Conservation (phyloP, 129 eudicot genomes). For the Arctium lappa region DNA sequence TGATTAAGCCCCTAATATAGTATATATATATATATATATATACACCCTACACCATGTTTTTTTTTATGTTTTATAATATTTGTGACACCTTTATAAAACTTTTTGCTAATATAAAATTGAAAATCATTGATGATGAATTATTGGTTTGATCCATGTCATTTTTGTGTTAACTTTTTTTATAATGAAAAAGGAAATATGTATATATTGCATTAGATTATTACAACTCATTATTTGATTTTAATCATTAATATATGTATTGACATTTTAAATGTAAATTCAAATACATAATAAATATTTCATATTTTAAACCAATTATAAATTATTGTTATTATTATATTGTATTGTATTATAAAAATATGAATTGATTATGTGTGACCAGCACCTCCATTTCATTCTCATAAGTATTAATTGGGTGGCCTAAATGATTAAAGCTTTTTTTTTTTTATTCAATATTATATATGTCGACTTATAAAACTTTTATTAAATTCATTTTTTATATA, state of each 20-base stretch:
- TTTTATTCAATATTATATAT: neutral
- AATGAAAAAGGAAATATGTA: neutral
- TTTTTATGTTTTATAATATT: neutral
- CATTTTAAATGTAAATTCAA: neutral
- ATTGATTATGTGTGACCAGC: neutral
- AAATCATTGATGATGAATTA: neutral
- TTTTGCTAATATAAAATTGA: neutral
- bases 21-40: no score
- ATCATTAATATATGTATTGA: neutral
- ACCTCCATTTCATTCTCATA: neutral
- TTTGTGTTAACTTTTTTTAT: neutral
- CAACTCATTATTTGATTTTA: neutral
- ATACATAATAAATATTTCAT: neutral
- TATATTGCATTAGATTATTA: neutral
- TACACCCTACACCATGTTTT: neutral
- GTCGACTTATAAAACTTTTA: constrained; percentile 2
- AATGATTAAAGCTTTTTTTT: neutral
- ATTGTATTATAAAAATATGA: neutral
- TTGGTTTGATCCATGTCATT: neutral
- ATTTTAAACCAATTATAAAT: neutral
- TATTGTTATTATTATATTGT: neutral
- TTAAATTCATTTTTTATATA: neutral
- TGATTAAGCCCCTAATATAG: no score
- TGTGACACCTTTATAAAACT: neutral
- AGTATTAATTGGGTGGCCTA: constrained; percentile 12